Conservation (phyloP, 352 stramenopile species). For the Globisporangium acanthophoron region DNA sequence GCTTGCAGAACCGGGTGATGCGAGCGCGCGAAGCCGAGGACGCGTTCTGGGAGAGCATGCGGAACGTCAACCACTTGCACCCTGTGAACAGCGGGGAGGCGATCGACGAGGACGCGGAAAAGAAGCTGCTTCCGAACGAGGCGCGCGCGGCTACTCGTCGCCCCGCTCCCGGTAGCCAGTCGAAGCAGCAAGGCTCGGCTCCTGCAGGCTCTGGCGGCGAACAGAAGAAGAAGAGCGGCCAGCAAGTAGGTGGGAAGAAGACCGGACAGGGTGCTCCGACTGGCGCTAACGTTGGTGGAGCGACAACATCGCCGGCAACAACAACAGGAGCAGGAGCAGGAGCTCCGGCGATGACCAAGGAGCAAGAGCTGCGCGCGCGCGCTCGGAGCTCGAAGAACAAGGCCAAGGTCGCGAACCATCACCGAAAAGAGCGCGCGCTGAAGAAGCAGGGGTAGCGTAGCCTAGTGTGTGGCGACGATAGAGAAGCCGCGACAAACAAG, state of each 20-base stretch:
- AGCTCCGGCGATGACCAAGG: constrained; percentile 11
- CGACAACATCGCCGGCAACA: background rate
- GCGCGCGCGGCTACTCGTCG: background rate
- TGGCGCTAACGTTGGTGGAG: background rate
- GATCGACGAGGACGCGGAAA: constrained; percentile 19
- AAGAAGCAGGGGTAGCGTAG: constrained; percentile 42
- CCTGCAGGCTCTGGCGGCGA: constrained; percentile 10
- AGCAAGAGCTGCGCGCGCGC: constrained; percentile 40
- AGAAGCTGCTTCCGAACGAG: constrained; percentile 14
- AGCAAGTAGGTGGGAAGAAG: constrained; percentile 1
- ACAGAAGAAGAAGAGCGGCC: constrained; percentile 1
- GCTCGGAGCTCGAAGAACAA: constrained; percentile 72
- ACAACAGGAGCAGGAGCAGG: background rate
- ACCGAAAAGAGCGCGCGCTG: constrained; percentile 76
- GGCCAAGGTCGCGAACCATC: constrained; percentile 71
- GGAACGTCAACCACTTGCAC: constrained; percentile 39
- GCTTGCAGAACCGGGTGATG: constrained; percentile 45
- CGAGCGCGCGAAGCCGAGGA: constrained; percentile 54
- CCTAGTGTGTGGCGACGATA: background rate
- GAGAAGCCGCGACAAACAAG: no score
- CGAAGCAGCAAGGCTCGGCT: constrained; percentile 12
- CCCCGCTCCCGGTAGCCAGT: constrained; percentile 6
- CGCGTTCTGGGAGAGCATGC: constrained; percentile 67
- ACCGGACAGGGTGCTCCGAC: background rate
- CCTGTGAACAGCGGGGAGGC: constrained; percentile 10